These are phyloP conservation scores for Clarireedia monteithiana DNA, from an alignment of 2,329 filamentous ascomycete species.

Conservation along the genomic window DNA sequence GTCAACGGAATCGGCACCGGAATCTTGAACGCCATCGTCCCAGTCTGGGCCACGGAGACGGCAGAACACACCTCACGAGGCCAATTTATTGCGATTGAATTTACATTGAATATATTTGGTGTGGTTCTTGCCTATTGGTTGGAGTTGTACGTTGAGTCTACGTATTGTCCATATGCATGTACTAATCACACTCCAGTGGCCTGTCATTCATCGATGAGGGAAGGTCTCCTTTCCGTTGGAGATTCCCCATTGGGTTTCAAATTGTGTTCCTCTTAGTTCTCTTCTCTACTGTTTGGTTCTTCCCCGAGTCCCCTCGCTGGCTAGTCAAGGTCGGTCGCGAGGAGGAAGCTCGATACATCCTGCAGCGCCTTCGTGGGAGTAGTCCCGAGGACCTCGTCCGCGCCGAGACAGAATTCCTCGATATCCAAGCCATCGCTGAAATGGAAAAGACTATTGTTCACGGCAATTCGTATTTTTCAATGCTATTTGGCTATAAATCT, in stretches of 20 bases:
- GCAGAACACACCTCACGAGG: constrained; percentile 38
- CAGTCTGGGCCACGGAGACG: background rate
- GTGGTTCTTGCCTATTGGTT: constrained; percentile 58
- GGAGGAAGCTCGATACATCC: constrained; percentile 31
- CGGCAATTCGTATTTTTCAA: background rate
- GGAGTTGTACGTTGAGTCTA: constrained; percentile 26
- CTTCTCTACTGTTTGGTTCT: constrained; percentile 40
- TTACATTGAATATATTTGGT: constrained; percentile 66
- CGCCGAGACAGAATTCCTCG: background rate
- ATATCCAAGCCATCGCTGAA: background rate
- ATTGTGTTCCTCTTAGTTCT: constrained; percentile 53
- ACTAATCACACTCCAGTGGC: background rate
- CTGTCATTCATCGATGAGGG: background rate
- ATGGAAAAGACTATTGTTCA: background rate
- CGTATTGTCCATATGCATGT: background rate
- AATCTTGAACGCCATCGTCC: background rate
- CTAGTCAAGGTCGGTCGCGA: constrained; percentile 36
- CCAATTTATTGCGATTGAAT: constrained; percentile 63
- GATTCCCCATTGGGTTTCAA: constrained; percentile 53
- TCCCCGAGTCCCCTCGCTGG: constrained; percentile 46
- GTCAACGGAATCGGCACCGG: background rate
- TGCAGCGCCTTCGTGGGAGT: background rate
- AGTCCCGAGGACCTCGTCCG: background rate
- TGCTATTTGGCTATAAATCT: background rate
- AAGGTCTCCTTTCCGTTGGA: constrained; percentile 34